Conservation (phyloP, 805 yeast genomes). For the Candida hungchunana region DNA sequence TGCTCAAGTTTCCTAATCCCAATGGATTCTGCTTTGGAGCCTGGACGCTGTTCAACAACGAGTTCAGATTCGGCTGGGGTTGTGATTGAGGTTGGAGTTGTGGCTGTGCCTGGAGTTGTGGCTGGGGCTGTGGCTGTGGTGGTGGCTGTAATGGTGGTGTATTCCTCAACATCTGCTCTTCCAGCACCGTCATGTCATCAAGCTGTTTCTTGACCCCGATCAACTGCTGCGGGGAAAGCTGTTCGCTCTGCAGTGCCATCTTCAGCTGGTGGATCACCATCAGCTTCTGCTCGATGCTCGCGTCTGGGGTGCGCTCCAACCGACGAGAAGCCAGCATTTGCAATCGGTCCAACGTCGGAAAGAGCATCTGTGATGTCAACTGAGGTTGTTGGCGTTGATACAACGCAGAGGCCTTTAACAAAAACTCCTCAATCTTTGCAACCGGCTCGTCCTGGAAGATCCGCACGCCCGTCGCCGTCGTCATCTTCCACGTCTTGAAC, state of each 20-base stretch:
- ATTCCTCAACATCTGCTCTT: conserved; percentile 32
- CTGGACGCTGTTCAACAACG: conserved; percentile 2
- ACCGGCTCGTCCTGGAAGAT: conserved; percentile 70
- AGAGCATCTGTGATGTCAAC: conserved; percentile 23
- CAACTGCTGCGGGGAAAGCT: conserved; percentile 29
- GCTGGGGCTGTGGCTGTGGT: conserved; percentile 12
- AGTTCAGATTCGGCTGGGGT: conserved; percentile 11
- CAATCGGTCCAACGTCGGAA: conserved; percentile 33
- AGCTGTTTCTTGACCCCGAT: conserved; percentile 36
- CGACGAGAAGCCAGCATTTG: conserved; percentile 32
- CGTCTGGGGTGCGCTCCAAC: conserved; percentile 28
- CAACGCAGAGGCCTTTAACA: conserved; percentile 54
- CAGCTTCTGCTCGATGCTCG: conserved; percentile 28
- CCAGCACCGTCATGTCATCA: conserved; percentile 31
- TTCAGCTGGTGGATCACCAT: conserved; percentile 33
- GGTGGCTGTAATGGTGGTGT: conserved; percentile 22
- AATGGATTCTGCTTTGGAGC: conserved; percentile 17
- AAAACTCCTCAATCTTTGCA: conserved; percentile 67
- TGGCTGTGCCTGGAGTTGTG: no score
- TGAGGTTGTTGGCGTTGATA: conserved; percentile 26
- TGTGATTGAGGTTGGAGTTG: conserved; percentile 13
- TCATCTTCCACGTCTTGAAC: conserved; percentile 83
- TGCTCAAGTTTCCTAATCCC: conserved; percentile 9
- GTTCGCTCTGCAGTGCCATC: conserved; percentile 31
- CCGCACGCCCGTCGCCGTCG: conserved; percentile 60